Evolutionary conservation across 768 basidiomycete species (phyloP), one percentile per base, ranked within the genome.

Genomic region (Mycena indigotica): DNA sequence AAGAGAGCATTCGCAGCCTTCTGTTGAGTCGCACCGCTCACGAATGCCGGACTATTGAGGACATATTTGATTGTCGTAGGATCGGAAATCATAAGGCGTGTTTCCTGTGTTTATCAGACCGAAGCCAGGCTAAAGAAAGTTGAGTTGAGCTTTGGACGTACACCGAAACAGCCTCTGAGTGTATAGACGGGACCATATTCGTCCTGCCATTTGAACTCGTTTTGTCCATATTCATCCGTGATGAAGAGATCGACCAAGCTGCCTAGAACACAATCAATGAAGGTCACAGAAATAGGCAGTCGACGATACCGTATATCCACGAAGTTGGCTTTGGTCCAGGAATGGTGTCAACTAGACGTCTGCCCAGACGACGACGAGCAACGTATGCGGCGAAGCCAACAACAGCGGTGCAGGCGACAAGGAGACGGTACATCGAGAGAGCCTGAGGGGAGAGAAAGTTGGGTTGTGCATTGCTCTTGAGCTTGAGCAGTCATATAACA

Each of bases 131-230:
- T 5, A 48, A 24, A 26, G 6, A 21, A 25, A n/a, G 25, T 6
- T 13, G 25, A 48, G 21, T 23, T 8, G 24, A 12, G 46, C 6
- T 16, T 16, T 44, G 8, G 17, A 50, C 50, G 28, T 15, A 45
- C 45, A 5, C 44, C 44, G 28, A 62, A 58, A 25, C 56, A 56
- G 3, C 56, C 60, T 41, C 52, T 57, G 48, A 62, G 53, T 5
- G 56, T 21, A 35, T 62, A 62, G 35, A 62, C 39, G 3, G 44
- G 56, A 0, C 60, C 60, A n/a, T 54, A 62, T 2, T n/a, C 41
- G 3, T 30, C 50, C 39, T 62, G 60, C 60, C 60, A 62, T 10
- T 48, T 25, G 52, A 57, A 62, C 35, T 62, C 60, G 56, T 57
- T 28, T 12, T 39, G 39, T 1, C 60, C 60, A 40, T 62, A 62